Evolutionary conservation across 2,329 filamentous ascomycete species (phyloP), one percentile per base, ranked within the genome.

Genomic region (Thielaviopsis punctulata): DNA sequence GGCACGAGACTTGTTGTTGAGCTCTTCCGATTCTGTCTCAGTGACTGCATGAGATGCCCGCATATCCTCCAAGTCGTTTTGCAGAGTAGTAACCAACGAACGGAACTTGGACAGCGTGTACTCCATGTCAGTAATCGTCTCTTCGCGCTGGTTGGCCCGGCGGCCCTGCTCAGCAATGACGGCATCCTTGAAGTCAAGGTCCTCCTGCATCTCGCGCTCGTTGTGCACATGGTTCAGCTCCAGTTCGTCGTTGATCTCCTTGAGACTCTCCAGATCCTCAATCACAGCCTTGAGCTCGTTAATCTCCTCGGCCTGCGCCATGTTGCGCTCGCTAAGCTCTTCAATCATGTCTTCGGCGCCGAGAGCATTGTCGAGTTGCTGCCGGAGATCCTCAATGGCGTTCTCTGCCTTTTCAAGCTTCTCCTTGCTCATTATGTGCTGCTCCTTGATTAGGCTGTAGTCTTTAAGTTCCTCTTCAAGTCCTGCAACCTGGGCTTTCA

Each of bases 291-390:
- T 83, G 49, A 95, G 75, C 62, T 95, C 83, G 56, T 87, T 83
- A 44, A 95, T 80, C 62, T 87, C 78, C 64, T 94, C 86, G 33
- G 82, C 80, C 62, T 94, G 81, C 57, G 75, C 76, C 70, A 92
- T 82, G 61, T 93, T 95, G 61, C 87, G 83, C 57, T 92, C 86
- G 0, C 85, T 87, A 39, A 98, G 74, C 57, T 93, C 84, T 64
- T 95, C 89, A 56, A 96, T 88, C 77, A 95, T 90, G 59, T 93
- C 85, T 63, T 96, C 92, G 12, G 87, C 86, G 4, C 86, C 86
- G 9, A 92, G 73, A 6, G 87, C 87, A 48, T 84, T 86, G 60
- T 98, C 89, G 2, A 98, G 76, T 65, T 95, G 92, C 63, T 94
- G 84, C 49, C 86, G 82, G 12, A 98, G 76, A 60, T 96, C 86